Base-by-base conservation (phyloP, 2,329 filamentous ascomycete genomes). In the Sarocladiaceae sp. region DNA sequence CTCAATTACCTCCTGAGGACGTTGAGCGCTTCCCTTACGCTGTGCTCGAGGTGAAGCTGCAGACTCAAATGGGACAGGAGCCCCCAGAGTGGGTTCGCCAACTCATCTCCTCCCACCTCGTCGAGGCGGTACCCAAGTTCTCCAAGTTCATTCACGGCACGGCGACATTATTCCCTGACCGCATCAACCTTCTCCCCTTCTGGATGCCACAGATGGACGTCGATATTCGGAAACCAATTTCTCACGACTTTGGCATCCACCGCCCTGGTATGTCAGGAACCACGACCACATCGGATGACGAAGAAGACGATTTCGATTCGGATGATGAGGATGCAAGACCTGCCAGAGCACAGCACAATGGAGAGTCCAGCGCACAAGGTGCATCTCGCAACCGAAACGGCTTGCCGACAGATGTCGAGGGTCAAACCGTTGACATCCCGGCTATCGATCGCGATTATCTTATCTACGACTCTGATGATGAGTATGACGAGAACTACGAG, bases 151-250 rank as follows among this genome's bases (percentile, higher is more conserved):
- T 99, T 54, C 94, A 99, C 68, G 94, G 94, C 54, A 91, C 87
- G 2, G 93, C 93, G 10, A 88, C 83, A 11, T 73, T 99, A 42
- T 95, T 97, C 68, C 92, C 92, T 0, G 80, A 85, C 40, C 84
- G 88, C 52, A 99, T 99, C 69, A 77, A 97, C 46, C 78, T 99
- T 12, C 77, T 99, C 5, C 94, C 94, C 1, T 99, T 90, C 76
- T 99, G 94, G 94, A 89, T 93, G 77, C 94, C 94, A 1, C 94
- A 99, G 71, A 99, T 99, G 94, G 86, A 96, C 59, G 84, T 95
- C 22, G 94, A 99, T 64, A 99, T 99, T 62, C 88, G 92, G 59
- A 99, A 99, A 71, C 91, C 94, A 1, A 82, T 84, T 26, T 90
- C 83, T 3, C 90, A 94, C 62, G 84, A 87, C 59, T 97, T 97